phyloP scores from a whole-genome alignment of 2,329 filamentous ascomycete species.

The Trichoderma sp. region DNA sequence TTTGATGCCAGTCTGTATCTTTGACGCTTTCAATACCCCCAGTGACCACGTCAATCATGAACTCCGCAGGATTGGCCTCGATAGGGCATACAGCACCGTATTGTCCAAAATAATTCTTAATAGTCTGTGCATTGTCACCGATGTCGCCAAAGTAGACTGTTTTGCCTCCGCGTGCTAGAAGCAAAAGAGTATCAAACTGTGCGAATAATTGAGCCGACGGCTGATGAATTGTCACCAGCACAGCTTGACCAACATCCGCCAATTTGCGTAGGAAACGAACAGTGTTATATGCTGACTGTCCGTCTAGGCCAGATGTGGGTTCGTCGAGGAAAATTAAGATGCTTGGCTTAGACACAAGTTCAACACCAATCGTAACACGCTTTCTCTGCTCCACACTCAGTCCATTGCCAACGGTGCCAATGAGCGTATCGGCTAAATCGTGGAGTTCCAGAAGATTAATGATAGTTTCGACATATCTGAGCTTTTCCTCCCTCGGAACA shows the following conservation, averaged over 20 bases:
- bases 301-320: conserved; percentile 68
- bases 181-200: conserved; percentile 65
- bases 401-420: conserved; percentile 52
- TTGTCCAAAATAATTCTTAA: conserved; percentile 66
- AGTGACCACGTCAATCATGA: conserved; percentile 66
- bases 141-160: conserved; percentile 70
- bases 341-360: conserved; percentile 62
- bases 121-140: conserved; percentile 53
- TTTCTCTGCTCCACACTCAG: conserved; percentile 56
- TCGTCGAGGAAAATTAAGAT: conserved; percentile 63
- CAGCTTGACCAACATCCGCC: conserved; percentile 65
- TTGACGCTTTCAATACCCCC: conserved; percentile 43
- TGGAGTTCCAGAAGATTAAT: conserved; percentile 62
- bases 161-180: conserved; percentile 63
- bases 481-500: conserved; percentile 65
- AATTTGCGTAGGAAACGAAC: conserved; percentile 67
- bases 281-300: conserved; percentile 66
- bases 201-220: conserved; percentile 67
- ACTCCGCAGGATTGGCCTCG: conserved; percentile 73
- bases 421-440: conserved; percentile 49
- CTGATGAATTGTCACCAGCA: conserved; percentile 71
- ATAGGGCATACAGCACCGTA: conserved; percentile 64
- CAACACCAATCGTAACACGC: conserved; percentile 61
- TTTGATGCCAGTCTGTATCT: conserved; percentile 63
- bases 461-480: conserved; percentile 75